Evolutionary conservation across 352 stramenopile genomes (phyloP).

Genomic region (Pythium plurisporium): DNA sequence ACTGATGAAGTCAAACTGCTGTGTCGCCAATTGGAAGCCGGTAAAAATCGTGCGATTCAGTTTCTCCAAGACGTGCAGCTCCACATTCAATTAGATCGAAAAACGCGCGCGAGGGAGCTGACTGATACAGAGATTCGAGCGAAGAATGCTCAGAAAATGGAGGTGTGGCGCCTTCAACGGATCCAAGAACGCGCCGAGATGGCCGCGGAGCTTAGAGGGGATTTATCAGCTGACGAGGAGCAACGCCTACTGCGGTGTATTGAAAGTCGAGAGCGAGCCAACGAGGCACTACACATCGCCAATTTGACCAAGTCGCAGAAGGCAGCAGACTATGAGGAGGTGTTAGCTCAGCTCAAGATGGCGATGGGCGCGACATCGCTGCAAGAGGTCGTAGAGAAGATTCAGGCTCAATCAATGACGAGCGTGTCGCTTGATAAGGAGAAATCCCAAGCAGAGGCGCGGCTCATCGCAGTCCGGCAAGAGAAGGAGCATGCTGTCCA

Average conservation of each 20-base stretch:
- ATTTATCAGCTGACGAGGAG: slow-evolving; percentile 68
- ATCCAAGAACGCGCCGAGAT: slow-evolving; percentile 73
- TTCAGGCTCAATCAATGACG: slow-evolving; percentile 51
- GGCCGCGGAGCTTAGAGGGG: slow-evolving; percentile 65
- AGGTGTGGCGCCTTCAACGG: slow-evolving; percentile 64
- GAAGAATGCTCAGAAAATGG: slow-evolving; percentile 80
- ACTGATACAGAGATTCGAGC: slow-evolving; percentile 73
- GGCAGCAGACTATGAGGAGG: slow-evolving; percentile 60
- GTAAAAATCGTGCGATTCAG: slow-evolving; percentile 64
- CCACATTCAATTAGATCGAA: slow-evolving; percentile 65
- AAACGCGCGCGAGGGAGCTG: slow-evolving; percentile 57
- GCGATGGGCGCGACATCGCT: slow-evolving; percentile 50
- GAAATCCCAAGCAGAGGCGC: slow-evolving; percentile 56
- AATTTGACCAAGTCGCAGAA: slow-evolving; percentile 70
- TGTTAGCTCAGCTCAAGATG: slow-evolving; percentile 62
- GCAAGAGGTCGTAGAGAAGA: slow-evolving; percentile 66
- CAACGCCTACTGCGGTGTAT: slow-evolving; percentile 47
- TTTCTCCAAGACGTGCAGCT: slow-evolving; percentile 79
- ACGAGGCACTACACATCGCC: slow-evolving; percentile 53
- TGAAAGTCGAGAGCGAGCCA: slow-evolving; percentile 59
- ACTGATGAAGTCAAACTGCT: slow-evolving; percentile 69
- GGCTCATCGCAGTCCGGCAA: slow-evolving; percentile 42
- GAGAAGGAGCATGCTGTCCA: slow-evolving; percentile 62
- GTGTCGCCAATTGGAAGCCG: slow-evolving; percentile 72
- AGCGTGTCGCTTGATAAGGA: slow-evolving; percentile 69